Base-by-base conservation (phyloP, 169 alveolate species). In the Miamiensis avidus region DNA sequence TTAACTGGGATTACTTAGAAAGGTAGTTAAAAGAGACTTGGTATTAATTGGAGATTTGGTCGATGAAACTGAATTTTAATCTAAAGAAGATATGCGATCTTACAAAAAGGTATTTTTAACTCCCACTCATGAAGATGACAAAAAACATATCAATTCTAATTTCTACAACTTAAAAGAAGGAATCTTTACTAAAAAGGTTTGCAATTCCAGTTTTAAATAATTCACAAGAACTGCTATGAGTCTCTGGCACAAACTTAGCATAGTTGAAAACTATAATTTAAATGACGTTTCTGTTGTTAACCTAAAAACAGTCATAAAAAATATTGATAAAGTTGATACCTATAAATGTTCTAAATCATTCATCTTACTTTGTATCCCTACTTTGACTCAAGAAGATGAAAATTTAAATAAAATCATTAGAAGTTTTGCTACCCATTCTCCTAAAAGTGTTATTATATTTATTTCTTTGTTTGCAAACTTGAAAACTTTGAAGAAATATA, bases 1-100 rank as follows among this genome's bases (percentile, higher is more conserved):
- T 32, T 34, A 85, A 33, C 30, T 77, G 33, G 89, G 89, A 65
- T 15, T 78, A 6, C 30, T 75, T 20, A 85, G 76, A 72, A 79
- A 79, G 75, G 65, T 34, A n/a, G 76, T 79, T 29, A 49, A 79
- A 72, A 79, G 65, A 31, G 28, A 34, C 29, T 49, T 79, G 0
- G 84, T 79, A 16, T 79, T 49, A 1, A 74, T 34, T 28, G 84
- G 84, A 11, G 84, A 79, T 64, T 69, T 79, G n/a, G 75, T 79
- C 4, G 84, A 79, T 27, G 34, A 64, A 28, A 34, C 29, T 20
- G 75, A 49, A 79, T 79, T 34, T 64, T 34, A 34, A 1, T 34
- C 76, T 25, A 79, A 29, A 16, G 84, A 79, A 79, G 84, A 79
- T 65, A 49, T 49, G 29, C n/a, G 64, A 25, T 79, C 65, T 27